These are phyloP conservation scores for Trichoderma semiorbis DNA, from an alignment of 2,329 filamentous ascomycete genomes.

Conservation along the genomic window DNA sequence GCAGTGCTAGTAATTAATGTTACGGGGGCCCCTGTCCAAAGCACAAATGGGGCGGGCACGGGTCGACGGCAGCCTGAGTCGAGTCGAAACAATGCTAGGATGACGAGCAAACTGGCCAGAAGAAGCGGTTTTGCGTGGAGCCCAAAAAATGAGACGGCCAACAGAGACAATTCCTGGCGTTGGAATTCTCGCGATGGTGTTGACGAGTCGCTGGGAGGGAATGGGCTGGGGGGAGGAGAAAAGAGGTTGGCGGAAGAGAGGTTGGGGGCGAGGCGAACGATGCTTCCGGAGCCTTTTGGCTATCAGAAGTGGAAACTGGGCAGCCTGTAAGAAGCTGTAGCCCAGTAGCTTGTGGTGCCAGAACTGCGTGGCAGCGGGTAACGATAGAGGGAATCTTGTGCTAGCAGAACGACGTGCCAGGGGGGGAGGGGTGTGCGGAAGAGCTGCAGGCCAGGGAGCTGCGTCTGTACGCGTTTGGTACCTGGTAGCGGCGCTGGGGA, in stretches of 20 bases:
- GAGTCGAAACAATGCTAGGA: constrained; percentile 10
- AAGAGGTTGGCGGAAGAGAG: constrained; percentile 25
- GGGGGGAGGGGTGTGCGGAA: constrained; percentile 4
- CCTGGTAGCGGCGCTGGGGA: background rate
- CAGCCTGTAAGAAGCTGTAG: constrained; percentile 14
- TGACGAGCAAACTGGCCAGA: constrained; percentile 8
- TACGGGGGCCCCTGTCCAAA: constrained; percentile 8
- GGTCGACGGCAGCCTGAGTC: constrained; percentile 13
- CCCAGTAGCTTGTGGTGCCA: constrained; percentile 13
- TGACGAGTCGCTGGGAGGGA: constrained; percentile 18
- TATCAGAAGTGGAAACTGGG: constrained; percentile 18
- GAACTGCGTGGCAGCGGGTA: constrained; percentile 15
- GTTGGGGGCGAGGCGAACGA: constrained; percentile 26
- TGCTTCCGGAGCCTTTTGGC: constrained; percentile 26
- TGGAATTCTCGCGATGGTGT: constrained; percentile 29
- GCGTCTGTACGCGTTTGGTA: background rate
- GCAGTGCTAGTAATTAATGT: constrained; percentile 15
- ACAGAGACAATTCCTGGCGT: constrained; percentile 28
- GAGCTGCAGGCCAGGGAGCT: background rate
- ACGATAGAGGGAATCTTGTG: constrained; percentile 1
- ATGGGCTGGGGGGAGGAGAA: constrained; percentile 20
- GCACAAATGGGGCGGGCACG: constrained; percentile 17
- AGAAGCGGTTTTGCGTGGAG: background rate
- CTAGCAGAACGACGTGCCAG: constrained; percentile 1
- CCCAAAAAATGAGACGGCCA: constrained; percentile 22